Evolutionary conservation across 2,329 filamentous ascomycete species (phyloP).

Genomic region (Gaeumannomyces tritici): DNA sequence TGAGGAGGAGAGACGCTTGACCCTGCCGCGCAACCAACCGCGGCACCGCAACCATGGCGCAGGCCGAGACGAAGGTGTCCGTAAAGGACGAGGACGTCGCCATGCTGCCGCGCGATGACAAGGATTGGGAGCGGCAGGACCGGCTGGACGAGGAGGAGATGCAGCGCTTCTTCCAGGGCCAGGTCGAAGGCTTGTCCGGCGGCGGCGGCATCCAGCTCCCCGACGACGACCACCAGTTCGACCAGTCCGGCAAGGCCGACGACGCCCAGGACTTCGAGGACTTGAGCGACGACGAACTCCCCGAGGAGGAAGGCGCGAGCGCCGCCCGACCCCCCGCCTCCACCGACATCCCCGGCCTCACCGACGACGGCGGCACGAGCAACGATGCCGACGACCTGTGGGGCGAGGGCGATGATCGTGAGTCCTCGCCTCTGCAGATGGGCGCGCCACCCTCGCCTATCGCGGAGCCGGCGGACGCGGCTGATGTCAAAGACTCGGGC

Average conservation of each 20-base stretch:
- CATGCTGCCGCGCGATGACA: neutral
- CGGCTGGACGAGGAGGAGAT: neutral
- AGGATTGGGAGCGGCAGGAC: constrained; percentile 1
- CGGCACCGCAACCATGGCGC: neutral
- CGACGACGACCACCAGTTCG: constrained; percentile 28
- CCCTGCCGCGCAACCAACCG: neutral
- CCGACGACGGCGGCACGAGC: constrained; percentile 50
- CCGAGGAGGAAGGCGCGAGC: constrained; percentile 59
- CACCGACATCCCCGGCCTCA: constrained; percentile 41
- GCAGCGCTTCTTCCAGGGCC: neutral
- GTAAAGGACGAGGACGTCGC: neutral
- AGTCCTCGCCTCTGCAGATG: constrained; percentile 12
- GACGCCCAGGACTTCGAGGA: constrained; percentile 87
- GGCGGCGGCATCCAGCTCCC: neutral
- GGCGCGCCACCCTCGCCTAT: constrained; percentile 1
- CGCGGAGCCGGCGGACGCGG: neutral
- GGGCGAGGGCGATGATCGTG: constrained; percentile 40
- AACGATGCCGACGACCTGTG: constrained; percentile 60
- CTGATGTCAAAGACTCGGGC: neutral
- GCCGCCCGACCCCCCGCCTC: constrained; percentile 15
- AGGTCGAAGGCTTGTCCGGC: neutral
- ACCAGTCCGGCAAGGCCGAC: constrained; percentile 72
- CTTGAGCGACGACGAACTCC: constrained; percentile 85
- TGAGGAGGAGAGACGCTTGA: neutral
- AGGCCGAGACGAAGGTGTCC: neutral